Evolutionary conservation across 805 yeast genomes (phyloP).

Genomic region (Isabelozyma heimii): DNA sequence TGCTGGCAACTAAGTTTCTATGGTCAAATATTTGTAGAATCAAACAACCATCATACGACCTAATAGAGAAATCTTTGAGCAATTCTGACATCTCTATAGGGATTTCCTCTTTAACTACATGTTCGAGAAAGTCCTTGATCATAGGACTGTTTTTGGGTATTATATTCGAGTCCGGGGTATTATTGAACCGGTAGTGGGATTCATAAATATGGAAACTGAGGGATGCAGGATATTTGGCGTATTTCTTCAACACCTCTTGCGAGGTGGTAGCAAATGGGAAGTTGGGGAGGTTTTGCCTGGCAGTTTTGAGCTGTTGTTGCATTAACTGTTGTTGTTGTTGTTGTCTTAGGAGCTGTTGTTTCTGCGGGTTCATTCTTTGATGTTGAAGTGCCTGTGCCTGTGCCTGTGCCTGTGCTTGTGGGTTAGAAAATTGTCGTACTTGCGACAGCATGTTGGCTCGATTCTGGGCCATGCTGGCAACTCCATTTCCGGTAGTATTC

Average conservation of each 20-base stretch:
- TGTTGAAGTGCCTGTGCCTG: slow-evolving; percentile 17
- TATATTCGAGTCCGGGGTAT: slow-evolving; percentile 72
- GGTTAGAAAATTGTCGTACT: slow-evolving; percentile 1
- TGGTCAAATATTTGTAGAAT: slow-evolving; percentile 87
- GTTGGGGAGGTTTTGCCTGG: slow-evolving; percentile 24
- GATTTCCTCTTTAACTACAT: slow-evolving; percentile 75
- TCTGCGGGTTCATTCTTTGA: slow-evolving; percentile 34
- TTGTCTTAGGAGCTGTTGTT: slow-evolving; percentile 33
- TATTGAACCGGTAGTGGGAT: slow-evolving; percentile 87
- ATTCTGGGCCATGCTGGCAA: neutral
- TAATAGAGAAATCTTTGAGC: slow-evolving; percentile 79
- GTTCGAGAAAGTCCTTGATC: slow-evolving; percentile 74
- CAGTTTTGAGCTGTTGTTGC: slow-evolving; percentile 17
- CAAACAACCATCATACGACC: slow-evolving; percentile 85
- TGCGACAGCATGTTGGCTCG: neutral
- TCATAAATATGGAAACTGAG: slow-evolving; percentile 88
- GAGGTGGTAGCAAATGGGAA: slow-evolving; percentile 68
- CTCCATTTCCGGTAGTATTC: neutral
- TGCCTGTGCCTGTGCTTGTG: slow-evolving; percentile 17
- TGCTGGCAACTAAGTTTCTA: slow-evolving; percentile 44
- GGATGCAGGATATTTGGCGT: slow-evolving; percentile 73
- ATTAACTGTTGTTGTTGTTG: slow-evolving; percentile 18
- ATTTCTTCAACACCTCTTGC: slow-evolving; percentile 72
- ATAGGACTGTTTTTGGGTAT: slow-evolving; percentile 78
- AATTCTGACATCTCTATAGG: slow-evolving; percentile 91